Evolutionary conservation across 495 filamentous ascomycete genomes (phyloP), one percentile per base, ranked within the genome.

Genomic region (Penicillium longicatenatum): DNA sequence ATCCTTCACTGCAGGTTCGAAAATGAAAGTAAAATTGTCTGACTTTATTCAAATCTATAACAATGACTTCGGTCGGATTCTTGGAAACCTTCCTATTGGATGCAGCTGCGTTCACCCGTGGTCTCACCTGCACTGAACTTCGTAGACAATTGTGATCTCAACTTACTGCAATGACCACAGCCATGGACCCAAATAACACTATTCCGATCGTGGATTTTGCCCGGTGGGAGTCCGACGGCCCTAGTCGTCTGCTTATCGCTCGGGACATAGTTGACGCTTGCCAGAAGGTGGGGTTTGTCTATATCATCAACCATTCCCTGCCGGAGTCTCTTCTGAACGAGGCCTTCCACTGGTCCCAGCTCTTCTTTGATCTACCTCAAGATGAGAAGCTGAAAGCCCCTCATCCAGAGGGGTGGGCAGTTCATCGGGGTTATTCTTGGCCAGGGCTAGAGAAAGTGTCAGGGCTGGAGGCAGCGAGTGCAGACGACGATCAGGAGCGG

Each of bases 361-460:
- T 67, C 26, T 72, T 84, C 53, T 83, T 81, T 57, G 68, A 73
- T 24, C 67, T 84, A 14, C 67, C 74, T 3, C 60, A 65, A 29
- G 72, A 75, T 7, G 72, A 73, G 17, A 84, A 84, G 53, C 70
- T 77, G 61, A 73, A 80, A 43, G 85, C 84, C 16, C 85, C 84
- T 17, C 86, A 88, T 69, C 86, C 86, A 4, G 76, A 79, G 42
- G 82, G 82, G 51, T 74, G 75, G 65, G 69, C 67, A 6, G 69
- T 77, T 20, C 86, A 89, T 63, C 77, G 87, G 43, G 86, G 87
- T 11, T 89, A 89, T 65, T 88, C 85, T 2, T 82, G 81, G 72
- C 80, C 82, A 0, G 84, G 85, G 6, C 67, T 84, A 37, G 86
- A 89, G 68, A 89, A 89, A 61, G 83, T 89, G 7, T 80, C 79